phyloP scores from a whole-genome alignment of 2,329 filamentous ascomycete species.

The Orbilia ellipsospora region DNA sequence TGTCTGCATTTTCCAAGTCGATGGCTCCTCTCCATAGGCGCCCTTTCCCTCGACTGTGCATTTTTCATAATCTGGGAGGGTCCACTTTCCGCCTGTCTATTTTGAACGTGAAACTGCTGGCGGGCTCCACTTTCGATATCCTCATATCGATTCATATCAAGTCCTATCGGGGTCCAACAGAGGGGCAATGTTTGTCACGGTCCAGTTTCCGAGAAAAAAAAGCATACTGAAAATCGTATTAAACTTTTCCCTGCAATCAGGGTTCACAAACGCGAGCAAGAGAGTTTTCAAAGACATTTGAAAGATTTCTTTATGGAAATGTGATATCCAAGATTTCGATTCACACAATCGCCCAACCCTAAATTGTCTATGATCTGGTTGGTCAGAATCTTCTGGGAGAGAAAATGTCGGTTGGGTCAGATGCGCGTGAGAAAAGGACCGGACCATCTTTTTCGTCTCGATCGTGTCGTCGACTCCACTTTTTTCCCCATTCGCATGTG shows the following conservation, averaged over 20 bases:
- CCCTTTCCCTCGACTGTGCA: background rate
- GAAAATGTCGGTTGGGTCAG: slow-evolving; percentile 41
- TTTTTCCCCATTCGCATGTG: slow-evolving; percentile 46
- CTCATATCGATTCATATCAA: slow-evolving; percentile 12
- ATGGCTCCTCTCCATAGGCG: slow-evolving; percentile 28
- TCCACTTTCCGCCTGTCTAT: slow-evolving; percentile 51
- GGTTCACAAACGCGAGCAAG: slow-evolving; percentile 18
- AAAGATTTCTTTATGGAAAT: slow-evolving; percentile 11
- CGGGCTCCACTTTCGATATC: slow-evolving; percentile 38
- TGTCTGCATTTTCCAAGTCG: slow-evolving; percentile 39
- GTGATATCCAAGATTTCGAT: slow-evolving; percentile 30
- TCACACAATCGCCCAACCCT: slow-evolving; percentile 9
- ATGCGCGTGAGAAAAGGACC: slow-evolving; percentile 41
- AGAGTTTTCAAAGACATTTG: slow-evolving; percentile 1
- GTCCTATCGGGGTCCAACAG: slow-evolving; percentile 31
- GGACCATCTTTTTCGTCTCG: slow-evolving; percentile 33
- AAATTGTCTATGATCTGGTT: slow-evolving; percentile 46
- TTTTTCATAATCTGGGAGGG: slow-evolving; percentile 25
- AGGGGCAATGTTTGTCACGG: slow-evolving; percentile 36
- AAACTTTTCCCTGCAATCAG: slow-evolving; percentile 33
- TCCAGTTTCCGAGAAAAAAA: slow-evolving; percentile 40
- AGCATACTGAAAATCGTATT: slow-evolving; percentile 39
- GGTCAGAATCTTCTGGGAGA: slow-evolving; percentile 1
- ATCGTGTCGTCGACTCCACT: slow-evolving; percentile 45
- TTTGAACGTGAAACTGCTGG: slow-evolving; percentile 50